These are phyloP conservation scores for Nakazawaea siamensis DNA, from an alignment of 805 yeast genomes.

Conservation along the genomic window DNA sequence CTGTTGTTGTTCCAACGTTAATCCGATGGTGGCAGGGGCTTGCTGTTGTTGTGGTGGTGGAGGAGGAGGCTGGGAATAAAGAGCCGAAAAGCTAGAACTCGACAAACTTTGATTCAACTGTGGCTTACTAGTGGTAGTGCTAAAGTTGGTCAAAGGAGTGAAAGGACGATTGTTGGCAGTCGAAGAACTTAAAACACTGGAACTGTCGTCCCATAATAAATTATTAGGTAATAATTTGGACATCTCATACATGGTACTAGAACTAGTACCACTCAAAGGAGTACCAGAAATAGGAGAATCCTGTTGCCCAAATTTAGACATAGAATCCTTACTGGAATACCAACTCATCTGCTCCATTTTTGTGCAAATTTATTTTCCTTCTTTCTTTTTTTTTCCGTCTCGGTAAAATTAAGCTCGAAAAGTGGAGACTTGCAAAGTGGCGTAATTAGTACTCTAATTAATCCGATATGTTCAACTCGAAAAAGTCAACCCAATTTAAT, in stretches of 20 bases:
- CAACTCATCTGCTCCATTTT: too few relatives aligned
- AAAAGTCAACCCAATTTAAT: too few relatives aligned
- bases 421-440: too few relatives aligned
- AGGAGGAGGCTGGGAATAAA: not conserved
- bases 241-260: slow-evolving; percentile 8
- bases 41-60: not conserved
- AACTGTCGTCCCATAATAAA: slow-evolving; percentile 5
- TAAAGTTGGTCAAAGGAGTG: slow-evolving; percentile 6
- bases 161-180: slow-evolving; percentile 1
- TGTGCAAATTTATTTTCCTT: too few relatives aligned
- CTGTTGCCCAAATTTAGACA: too few relatives aligned
- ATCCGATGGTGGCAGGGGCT: slow-evolving; percentile 3
- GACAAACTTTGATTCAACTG: not conserved
- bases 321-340: too few relatives aligned
- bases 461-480: too few relatives aligned
- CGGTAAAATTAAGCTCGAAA: too few relatives aligned
- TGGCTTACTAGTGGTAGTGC: not conserved
- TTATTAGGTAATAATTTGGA: slow-evolving; percentile 9
- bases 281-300: not conserved
- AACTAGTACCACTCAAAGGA: not conserved
- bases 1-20: slow-evolving; percentile 10
- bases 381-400: too few relatives aligned
- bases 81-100: not conserved
- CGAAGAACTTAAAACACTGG: not conserved
- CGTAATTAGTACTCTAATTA: too few relatives aligned